Conservation (phyloP, 257 asterid species). For the Rehmannia glutinosa region DNA sequence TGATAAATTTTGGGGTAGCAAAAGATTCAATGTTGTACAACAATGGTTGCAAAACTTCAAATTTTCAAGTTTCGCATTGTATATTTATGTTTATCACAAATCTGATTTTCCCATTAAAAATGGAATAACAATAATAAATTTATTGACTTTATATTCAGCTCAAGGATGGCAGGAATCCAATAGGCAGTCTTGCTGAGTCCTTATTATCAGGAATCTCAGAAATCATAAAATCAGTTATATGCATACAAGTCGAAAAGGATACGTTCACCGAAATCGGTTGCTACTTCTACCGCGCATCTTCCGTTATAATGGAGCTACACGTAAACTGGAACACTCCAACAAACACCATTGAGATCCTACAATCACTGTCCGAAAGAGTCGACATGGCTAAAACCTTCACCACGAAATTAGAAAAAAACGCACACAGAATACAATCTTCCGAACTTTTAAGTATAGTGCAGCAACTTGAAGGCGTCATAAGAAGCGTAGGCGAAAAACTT, state of each 20-base stretch:
- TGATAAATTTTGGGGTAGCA: too few species aligned
- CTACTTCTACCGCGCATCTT: slow-evolving; percentile 58
- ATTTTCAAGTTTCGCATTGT: too few species aligned
- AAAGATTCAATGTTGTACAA: too few species aligned
- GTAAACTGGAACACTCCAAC: slow-evolving; percentile 37
- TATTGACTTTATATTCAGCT: slow-evolving; percentile 30
- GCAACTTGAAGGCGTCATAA: slow-evolving; percentile 47
- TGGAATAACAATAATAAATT: too few species aligned
- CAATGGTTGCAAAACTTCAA: too few species aligned
- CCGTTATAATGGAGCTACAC: slow-evolving; percentile 53
- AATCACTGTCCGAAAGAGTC: slow-evolving; percentile 36
- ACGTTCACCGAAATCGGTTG: slow-evolving; percentile 53
- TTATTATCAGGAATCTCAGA: slow-evolving; percentile 43
- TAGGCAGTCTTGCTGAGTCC: slow-evolving; percentile 34
- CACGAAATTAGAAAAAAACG: slow-evolving; percentile 26
- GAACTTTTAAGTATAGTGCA: slow-evolving; percentile 30
- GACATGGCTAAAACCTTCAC: slow-evolving; percentile 39
- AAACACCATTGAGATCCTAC: slow-evolving; percentile 38
- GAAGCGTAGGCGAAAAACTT: slow-evolving; percentile 53
- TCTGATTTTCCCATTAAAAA: too few species aligned
- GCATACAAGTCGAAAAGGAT: slow-evolving; percentile 43
- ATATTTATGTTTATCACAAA: too few species aligned
- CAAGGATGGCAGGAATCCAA: slow-evolving; percentile 32
- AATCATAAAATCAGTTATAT: slow-evolving; percentile 32
- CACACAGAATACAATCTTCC: slow-evolving; percentile 10